phyloP scores from a whole-genome alignment of 1,284 basidiomycete species.

The Earliella scabrosa region DNA sequence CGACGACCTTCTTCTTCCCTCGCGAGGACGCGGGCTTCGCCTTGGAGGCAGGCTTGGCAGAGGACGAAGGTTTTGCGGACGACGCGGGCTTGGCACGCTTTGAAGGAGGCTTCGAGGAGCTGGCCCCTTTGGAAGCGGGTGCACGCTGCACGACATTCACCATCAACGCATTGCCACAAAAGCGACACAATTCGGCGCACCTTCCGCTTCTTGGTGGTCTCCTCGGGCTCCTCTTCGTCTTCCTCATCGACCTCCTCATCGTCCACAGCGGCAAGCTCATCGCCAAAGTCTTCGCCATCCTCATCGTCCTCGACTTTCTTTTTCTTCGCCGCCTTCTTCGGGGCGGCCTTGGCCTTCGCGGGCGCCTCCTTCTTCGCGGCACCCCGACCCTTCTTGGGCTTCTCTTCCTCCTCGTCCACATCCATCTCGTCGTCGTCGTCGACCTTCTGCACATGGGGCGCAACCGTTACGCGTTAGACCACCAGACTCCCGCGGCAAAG shows the following conservation, averaged over 20 bases:
- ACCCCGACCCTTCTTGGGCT: constrained; percentile 40
- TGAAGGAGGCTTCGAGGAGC: constrained; percentile 30
- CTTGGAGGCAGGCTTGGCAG: constrained; percentile 29
- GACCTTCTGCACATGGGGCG: constrained; percentile 16
- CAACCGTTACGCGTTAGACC: constrained; percentile 3
- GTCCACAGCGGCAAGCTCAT: constrained; percentile 38
- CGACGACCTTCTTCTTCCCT: constrained; percentile 29
- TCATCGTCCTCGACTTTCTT: constrained; percentile 31
- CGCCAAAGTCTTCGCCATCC: constrained; percentile 40
- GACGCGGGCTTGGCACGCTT: constrained; percentile 34
- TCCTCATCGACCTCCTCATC: constrained; percentile 38
- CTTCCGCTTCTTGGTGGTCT: constrained; percentile 41
- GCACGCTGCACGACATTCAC: constrained; percentile 24
- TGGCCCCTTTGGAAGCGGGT: constrained; percentile 28
- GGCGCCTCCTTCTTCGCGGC: constrained; percentile 32
- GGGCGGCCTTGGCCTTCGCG: constrained; percentile 36
- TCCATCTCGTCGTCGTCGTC: constrained; percentile 32
- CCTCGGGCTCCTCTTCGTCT: constrained; percentile 34
- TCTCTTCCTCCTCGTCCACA: constrained; percentile 45
- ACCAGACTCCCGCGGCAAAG: not conserved
- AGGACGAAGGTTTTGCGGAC: constrained; percentile 21
- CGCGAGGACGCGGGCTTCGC: constrained; percentile 28
- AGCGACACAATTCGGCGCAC: constrained; percentile 15
- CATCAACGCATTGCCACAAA: not conserved
- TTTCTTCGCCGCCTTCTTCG: constrained; percentile 42